A percentile compares a stretch with the other conserved stretches of the same genome.
Conservation (phyloP, 306 rosid species). For the Prunus fruticosa region DNA sequence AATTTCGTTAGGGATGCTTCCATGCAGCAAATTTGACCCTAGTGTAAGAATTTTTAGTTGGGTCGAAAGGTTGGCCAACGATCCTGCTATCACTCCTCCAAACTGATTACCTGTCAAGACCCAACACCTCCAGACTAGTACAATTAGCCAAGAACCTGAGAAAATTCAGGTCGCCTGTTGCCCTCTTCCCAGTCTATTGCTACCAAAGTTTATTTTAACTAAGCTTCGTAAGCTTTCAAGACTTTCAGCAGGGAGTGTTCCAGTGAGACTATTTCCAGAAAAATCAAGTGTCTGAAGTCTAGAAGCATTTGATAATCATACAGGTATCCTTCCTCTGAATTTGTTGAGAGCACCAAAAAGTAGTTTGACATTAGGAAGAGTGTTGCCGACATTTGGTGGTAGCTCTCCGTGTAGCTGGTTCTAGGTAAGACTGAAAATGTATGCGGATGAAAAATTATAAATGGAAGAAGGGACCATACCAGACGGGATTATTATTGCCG, state of each 20-base stretch:
- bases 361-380: too few relatives aligned
- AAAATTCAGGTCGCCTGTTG: background rate
- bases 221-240: conserved; percentile 32
- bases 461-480: conserved; percentile 10
- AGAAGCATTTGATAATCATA: too few relatives aligned
- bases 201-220: conserved; percentile 8
- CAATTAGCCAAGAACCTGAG: background rate
- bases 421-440: conserved; percentile 13
- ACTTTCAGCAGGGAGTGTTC: conserved; percentile 31
- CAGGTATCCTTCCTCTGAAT: too few relatives aligned
- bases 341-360: too few relatives aligned
- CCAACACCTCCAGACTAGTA: background rate
- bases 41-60: background rate
- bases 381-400: conserved; percentile 21
- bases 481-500: conserved; percentile 14
- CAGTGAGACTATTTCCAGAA: conserved; percentile 8
- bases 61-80: background rate
- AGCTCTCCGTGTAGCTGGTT: conserved; percentile 38
- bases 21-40: conserved; percentile 16
- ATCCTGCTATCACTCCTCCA: background rate
- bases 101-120: too few relatives aligned
- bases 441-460: background rate
- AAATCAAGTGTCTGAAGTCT: background rate
- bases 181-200: too few relatives aligned
- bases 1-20: conserved; percentile 23